These are phyloP conservation scores for Serendipita vermifera DNA, from an alignment of 768 basidiomycete genomes.

Conservation along the genomic window DNA sequence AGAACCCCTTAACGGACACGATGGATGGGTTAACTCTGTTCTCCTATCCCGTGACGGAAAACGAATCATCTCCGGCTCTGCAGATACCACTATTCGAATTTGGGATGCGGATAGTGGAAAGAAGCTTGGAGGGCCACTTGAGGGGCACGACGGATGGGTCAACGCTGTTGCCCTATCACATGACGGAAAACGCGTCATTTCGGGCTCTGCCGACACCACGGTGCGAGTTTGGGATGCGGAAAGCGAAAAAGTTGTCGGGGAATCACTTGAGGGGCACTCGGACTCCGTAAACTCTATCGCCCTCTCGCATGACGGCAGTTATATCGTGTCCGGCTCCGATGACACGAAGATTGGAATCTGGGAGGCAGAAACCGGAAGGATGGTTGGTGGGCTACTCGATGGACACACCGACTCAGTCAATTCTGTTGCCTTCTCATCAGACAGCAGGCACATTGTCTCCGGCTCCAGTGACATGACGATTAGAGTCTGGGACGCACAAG, in stretches of 20 bases:
- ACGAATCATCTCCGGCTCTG: slow-evolving; percentile 16
- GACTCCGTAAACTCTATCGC: too few species aligned
- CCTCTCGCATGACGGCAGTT: too few species aligned
- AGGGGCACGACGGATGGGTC: slow-evolving; percentile 17
- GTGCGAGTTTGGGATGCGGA: too few species aligned
- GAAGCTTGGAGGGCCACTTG: slow-evolving; percentile 17
- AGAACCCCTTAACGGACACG: slow-evolving; percentile 14
- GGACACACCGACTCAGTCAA: slow-evolving; percentile 91
- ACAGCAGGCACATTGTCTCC: slow-evolving; percentile 74
- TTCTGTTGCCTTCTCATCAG: slow-evolving; percentile 76
- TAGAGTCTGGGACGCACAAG: slow-evolving; percentile 48
- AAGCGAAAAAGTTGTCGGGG: too few species aligned
- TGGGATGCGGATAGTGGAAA: slow-evolving; percentile 17
- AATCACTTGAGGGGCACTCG: too few species aligned
- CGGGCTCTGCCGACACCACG: too few species aligned
- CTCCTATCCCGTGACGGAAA: slow-evolving; percentile 24
- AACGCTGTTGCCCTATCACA: too few species aligned
- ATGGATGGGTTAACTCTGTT: slow-evolving; percentile 21
- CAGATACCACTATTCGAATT: slow-evolving; percentile 10
- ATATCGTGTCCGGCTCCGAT: too few species aligned
- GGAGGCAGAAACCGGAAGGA: slow-evolving; percentile 18
- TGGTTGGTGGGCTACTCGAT: slow-evolving; percentile 32
- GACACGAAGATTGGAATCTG: too few species aligned
- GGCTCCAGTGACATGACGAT: slow-evolving; percentile 70
- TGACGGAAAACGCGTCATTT: too few species aligned